Base-by-base conservation (phyloP, 2,329 filamentous ascomycete genomes). In the Aspergillus pseudonomiae region DNA sequence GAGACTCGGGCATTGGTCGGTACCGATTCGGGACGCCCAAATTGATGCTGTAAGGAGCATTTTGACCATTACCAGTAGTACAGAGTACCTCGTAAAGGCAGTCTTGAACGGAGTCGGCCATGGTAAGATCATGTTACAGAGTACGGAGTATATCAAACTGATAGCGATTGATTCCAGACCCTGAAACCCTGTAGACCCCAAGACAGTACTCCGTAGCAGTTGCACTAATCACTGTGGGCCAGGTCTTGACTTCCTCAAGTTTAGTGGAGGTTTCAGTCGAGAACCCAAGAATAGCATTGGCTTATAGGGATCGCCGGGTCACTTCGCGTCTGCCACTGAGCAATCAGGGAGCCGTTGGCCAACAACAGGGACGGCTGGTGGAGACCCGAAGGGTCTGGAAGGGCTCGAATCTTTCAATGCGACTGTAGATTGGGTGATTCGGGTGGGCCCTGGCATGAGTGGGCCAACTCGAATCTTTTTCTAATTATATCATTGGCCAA, bases 301-400 rank as follows among this genome's bases (percentile, higher is more conserved):
- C 45, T 63, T 32, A 64, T 59, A 66, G 57, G 64, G 64, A 67
- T 65, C 60, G 54, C 46, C 61, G 34, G 32, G n/a, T 7, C 19
- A 28, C 48, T 54, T 61, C 61, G 59, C n/a, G 43, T 58, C 46
- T 54, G 39, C 46, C 30, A 34, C 50, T 53, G 32, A 24, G 52
- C 52, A 55, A 55, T 39, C 2, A 39, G 36, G 7, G 14, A 36
- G 19, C 3, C 21, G 52, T 55, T 55, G 32, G 14, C 24, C 12
- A 16, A 55, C 21, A 55, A 7, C 52, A 48, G 56, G 56, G 43
- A 46, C 56, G 19, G n/a, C 11, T 10, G 28, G 56, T 59, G 56
- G 56, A 28, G 26, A 11, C 43, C n/a, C 12, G n/a, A 48, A 59
- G 56, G 56, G 56, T 50, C 56, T 59, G 43, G 56, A 59, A 48